Conservation (phyloP, 1,139 yeast genomes). For the Saccharomyces hybrid region DNA sequence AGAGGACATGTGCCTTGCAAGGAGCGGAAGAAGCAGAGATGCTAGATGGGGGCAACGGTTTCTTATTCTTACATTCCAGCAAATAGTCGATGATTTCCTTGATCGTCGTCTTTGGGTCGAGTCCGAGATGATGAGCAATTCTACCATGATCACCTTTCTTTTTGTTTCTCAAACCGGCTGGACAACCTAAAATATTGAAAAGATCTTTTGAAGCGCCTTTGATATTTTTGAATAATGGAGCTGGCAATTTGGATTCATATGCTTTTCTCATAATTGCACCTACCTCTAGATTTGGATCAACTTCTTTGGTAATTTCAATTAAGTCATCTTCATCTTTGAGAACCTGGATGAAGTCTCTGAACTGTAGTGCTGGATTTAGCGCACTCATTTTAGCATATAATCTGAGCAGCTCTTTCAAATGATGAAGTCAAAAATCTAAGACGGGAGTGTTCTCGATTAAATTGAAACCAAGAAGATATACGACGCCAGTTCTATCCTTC, state of each 20-base stretch:
- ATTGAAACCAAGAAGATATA: background rate
- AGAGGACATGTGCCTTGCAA: slow-evolving; percentile 12
- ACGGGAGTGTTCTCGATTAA: background rate
- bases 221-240: slow-evolving; percentile 19
- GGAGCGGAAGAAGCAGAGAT: slow-evolving; percentile 12
- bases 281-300: slow-evolving; percentile 20
- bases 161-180: slow-evolving; percentile 15
- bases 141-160: slow-evolving; percentile 18
- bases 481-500: background rate
- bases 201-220: slow-evolving; percentile 15
- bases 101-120: slow-evolving; percentile 17
- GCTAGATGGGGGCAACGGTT: slow-evolving; percentile 12
- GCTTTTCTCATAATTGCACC: slow-evolving; percentile 24
- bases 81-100: slow-evolving; percentile 17
- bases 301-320: slow-evolving; percentile 16
- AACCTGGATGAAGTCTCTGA: slow-evolving; percentile 20
- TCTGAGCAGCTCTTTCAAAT: background rate
- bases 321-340: slow-evolving; percentile 19
- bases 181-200: slow-evolving; percentile 16
- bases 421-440: background rate
- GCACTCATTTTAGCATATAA: background rate
- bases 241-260: slow-evolving; percentile 15
- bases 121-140: slow-evolving; percentile 19
- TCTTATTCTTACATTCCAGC: slow-evolving; percentile 12
- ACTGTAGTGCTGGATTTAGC: slow-evolving; percentile 16